A percentile compares a stretch with the other conserved stretches of the same genome.
phyloP scores from a whole-genome alignment of 805 yeast species.

The Clavispora asparagi region DNA sequence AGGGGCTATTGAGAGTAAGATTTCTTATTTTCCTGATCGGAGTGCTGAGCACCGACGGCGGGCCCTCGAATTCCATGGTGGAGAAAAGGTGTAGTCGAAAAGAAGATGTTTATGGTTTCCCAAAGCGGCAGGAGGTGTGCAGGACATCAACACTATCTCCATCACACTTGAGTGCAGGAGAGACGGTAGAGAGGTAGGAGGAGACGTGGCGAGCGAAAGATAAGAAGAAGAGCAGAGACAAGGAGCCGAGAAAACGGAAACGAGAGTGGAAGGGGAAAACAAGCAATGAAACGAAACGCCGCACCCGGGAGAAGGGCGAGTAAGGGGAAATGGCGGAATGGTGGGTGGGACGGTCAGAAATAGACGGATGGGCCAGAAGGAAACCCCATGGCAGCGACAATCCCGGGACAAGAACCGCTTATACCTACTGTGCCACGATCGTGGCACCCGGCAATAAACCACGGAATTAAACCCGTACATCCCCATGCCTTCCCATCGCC shows the following conservation, averaged over 20 bases:
- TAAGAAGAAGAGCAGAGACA: background rate
- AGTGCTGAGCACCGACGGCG: slow-evolving; percentile 23
- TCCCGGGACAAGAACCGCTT: no score
- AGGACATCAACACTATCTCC: slow-evolving; percentile 1
- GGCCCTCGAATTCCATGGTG: slow-evolving; percentile 10
- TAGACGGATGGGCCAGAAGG: no score
- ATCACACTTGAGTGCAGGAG: background rate
- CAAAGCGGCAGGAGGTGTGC: background rate
- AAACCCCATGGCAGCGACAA: no score
- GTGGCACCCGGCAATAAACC: no score
- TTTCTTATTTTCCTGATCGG: slow-evolving; percentile 36
- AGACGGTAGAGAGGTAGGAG: background rate
- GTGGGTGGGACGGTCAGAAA: no score
- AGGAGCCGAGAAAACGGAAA: no score
- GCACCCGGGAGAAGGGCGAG: no score
- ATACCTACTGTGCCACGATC: no score
- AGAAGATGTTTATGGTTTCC: background rate
- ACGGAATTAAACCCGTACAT: background rate
- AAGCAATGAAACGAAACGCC: no score
- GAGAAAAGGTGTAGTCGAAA: background rate
- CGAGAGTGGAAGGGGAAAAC: no score
- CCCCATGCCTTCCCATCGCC: no score
- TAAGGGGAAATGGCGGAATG: no score
- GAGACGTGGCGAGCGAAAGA: background rate
- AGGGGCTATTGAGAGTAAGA: slow-evolving; percentile 30